Evolutionary conservation across 2,329 filamentous ascomycete genomes (phyloP), one percentile per base, ranked within the genome.

Genomic region (Diaporthe amygdali): DNA sequence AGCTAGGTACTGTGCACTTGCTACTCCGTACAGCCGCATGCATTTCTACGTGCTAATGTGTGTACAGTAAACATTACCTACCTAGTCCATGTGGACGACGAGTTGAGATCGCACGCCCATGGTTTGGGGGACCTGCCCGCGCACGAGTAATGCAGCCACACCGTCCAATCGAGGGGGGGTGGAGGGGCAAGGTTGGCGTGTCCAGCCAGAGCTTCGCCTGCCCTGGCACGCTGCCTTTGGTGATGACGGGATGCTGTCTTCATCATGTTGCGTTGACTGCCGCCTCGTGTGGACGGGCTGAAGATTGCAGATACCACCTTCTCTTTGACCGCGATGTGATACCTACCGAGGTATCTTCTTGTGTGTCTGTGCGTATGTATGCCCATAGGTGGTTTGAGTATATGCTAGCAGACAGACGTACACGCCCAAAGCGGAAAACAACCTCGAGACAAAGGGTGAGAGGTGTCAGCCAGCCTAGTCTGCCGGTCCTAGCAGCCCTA

Each of bases 101-200:
- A 63, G 37, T 44, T 61, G 39, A 27, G 56, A 46, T 44, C 55
- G 55, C 25, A 46, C 37, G 39, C 55, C 39, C 55, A n/a, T 44
- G 17, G 55, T 30, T 61, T 61, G 25, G 56, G 54, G 39, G 5
- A 47, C 52, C 12, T 44, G 7, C 51, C 41, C 8, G 52, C 32
- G 41, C 41, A 54, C 66, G 66, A 68, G 66, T 68, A 68, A 68
- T 59, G 66, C 51, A 56, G 41, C 52, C 66, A 68, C 52, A 56
- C 59, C 59, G 41, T 63, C 59, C 39, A 34, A 20, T 63, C 41
- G 41, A 34, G 25, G 59, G n/a, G n/a, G n/a, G n/a, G n/a, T n/a
- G n/a, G n/a, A n/a, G n/a, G 41, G 41, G 44, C 27, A 63, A 34
- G 59, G 59, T 63, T 63, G 41, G 59, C 59, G 25, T 41, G 25